Conservation (phyloP, 2,329 filamentous ascomycete genomes). For the Coleophoma eucalyptorum region DNA sequence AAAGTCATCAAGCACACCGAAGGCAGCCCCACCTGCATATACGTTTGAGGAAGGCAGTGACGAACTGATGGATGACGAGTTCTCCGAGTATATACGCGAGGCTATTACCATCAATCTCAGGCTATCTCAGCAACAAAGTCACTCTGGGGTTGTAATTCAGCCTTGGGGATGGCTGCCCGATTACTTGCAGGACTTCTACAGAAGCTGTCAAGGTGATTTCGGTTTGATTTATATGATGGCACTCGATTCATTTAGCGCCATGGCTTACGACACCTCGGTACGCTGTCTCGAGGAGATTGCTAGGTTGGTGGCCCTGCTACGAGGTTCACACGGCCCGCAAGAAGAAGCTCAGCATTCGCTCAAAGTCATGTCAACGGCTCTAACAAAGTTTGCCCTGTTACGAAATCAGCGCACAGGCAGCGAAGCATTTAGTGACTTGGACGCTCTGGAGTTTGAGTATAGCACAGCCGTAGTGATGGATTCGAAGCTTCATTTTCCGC, state of each 20-base stretch:
- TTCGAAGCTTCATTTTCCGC: conserved; percentile 6
- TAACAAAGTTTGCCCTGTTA: conserved; percentile 11
- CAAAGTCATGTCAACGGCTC: conserved; percentile 9
- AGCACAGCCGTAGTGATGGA: conserved; percentile 8
- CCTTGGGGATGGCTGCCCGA: conserved; percentile 10
- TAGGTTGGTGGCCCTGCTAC: conserved; percentile 6
- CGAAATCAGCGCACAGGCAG: conserved; percentile 5
- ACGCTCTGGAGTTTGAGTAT: conserved; percentile 12
- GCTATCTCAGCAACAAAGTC: conserved; percentile 2
- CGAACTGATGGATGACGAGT: conserved; percentile 10
- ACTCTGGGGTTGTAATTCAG: conserved; percentile 2
- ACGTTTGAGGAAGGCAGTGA: conserved; percentile 12
- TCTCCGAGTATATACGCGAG: conserved; percentile 8
- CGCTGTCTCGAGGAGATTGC: conserved; percentile 9
- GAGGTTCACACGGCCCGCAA: conserved; percentile 3
- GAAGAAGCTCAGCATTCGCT: conserved; percentile 7
- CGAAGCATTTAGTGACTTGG: conserved; percentile 13
- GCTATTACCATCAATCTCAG: conserved; percentile 9
- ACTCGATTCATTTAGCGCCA: conserved; percentile 11
- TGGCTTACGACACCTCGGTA: conserved; percentile 15
- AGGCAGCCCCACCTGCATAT: conserved; percentile 12
- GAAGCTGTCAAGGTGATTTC: background rate
- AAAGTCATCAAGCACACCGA: conserved; percentile 5
- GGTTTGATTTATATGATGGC: conserved; percentile 8
- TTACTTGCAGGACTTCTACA: conserved; percentile 3